Conservation (phyloP, 1,139 yeast species). For the Sugiyamaella pinicola region DNA sequence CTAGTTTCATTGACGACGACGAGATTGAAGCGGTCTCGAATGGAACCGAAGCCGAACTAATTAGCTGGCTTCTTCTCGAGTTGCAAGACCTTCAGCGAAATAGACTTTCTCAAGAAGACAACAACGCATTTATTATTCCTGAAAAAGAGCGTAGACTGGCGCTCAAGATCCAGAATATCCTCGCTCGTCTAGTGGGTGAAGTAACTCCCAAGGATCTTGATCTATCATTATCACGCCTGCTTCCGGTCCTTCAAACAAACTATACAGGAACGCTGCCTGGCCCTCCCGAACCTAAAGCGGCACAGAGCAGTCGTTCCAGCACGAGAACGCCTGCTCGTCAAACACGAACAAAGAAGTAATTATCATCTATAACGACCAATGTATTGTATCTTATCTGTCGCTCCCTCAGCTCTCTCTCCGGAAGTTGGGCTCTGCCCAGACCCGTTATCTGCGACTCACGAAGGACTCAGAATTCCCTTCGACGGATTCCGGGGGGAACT, state of each 20-base stretch:
- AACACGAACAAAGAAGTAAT: constrained; percentile 15
- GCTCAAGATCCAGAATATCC: constrained; percentile 52
- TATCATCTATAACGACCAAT: constrained; percentile 4
- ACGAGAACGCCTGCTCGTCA: constrained; percentile 19
- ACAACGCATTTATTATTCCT: constrained; percentile 43
- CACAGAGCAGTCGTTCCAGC: constrained; percentile 39
- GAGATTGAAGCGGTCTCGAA: constrained; percentile 53
- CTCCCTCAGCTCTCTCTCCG: too few species aligned
- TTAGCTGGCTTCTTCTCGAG: constrained; percentile 58
- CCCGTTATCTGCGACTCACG: too few species aligned
- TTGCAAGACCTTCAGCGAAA: constrained; percentile 66
- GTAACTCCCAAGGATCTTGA: constrained; percentile 35
- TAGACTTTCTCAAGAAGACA: constrained; percentile 48
- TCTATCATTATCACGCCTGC: constrained; percentile 36
- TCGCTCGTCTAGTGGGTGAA: constrained; percentile 49
- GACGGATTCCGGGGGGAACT: too few species aligned
- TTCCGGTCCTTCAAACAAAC: constrained; percentile 74
- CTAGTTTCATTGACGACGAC: constrained; percentile 53
- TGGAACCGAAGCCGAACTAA: constrained; percentile 55
- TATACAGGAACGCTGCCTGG: constrained; percentile 81
- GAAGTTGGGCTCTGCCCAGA: too few species aligned
- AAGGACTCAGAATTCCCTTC: too few species aligned
- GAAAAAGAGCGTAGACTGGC: constrained; percentile 54
- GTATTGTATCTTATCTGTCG: neutral
- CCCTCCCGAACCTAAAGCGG: constrained; percentile 16